Base-by-base conservation (phyloP, 2,329 filamentous ascomycete species). In the Xylariaceae sp. region DNA sequence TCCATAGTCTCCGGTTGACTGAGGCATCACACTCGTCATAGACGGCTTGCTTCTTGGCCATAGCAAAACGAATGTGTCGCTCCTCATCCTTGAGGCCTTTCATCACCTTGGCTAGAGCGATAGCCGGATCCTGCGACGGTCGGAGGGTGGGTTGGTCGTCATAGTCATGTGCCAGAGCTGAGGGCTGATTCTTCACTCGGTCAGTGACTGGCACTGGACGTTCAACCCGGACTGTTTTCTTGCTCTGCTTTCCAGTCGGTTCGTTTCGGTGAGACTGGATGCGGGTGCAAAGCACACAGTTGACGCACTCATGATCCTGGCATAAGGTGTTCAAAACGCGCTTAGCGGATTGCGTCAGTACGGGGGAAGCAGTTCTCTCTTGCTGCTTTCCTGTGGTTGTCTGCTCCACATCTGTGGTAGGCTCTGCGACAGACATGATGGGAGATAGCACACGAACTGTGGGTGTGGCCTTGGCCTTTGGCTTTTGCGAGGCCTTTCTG, bases 51-150 rank as follows among this genome's bases (percentile, higher is more conserved):
- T 84, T 81, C 39, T 80, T 74, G 0, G 81, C 77, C n/a, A 92
- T 81, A 67, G 88, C 81, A 65, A 88, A 80, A 73, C 89, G 88
- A 56, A 95, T 75, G 71, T 95, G 89, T 10, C 82, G 80, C 50
- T 92, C 82, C 72, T 96, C 92, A 70, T 95, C 90, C 66, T 90
- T 81, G 2, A 95, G 77, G 6, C 86, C 82, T 74, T 95, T 94
- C 72, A 96, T 87, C 18, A 96, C 89, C n/a, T 87, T 84, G 6
- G 89, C 88, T 23, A 96, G 82, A 8, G 91, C 90, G 49, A 87
- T 75, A 3, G 82, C 85, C 0, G 90, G 90, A 1, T 84, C 77
- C 69, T 90, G 87, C 1, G 87, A 80, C 4, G 88, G 86, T 4
- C 88, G 86, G 67, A 87, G 77, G 1, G 83, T 87, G 2, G 75